Base-by-base conservation (phyloP, 495 filamentous ascomycete genomes). In the Achaetomiella virescens region DNA sequence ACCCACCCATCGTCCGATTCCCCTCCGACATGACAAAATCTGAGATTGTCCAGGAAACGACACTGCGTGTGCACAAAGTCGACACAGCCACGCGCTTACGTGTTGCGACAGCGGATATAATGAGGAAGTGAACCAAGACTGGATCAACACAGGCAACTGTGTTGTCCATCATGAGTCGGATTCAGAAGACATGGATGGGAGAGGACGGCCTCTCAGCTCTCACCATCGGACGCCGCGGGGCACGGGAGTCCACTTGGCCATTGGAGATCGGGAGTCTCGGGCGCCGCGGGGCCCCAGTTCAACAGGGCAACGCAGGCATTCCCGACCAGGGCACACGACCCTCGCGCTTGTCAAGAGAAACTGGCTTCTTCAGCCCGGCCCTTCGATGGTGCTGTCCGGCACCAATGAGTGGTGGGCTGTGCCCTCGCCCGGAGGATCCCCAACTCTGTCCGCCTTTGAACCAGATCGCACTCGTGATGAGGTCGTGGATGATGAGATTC, bases 1-100 rank as follows among this genome's bases (percentile, higher is more conserved):
- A 33, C 44, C 51, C 60, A 54, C 55, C 38, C 11, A 12, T 38
- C 42, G 52, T 63, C 57, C 55, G 60, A 60, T 62, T 1, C 48
- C 41, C 48, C 55, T 52, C 61, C 47, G 49, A 53, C 37, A 48
- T 48, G 29, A 47, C 37, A 49, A 56, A 56, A 36, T 56, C 50
- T 56, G 44, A 29, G 21, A 35, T 15, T 11, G 17, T 1, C 15
- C 38, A 1, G 52, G 11, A 24, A 25, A 33, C 18, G 29, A n/a
- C 29, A 45, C 24, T 47, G 17, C 22, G 41, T 6, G 21, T 42
- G 9, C 41, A 55, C 5, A 9, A 31, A 38, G 42, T 1, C 1
- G 25, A 24, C 11, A 33, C 31, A 1, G 20, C 33, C 36, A 46
- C 42, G 14, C 31, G 29, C 33, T 15, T 21, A 31, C 9, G 22